These are phyloP conservation scores for Spergularia bocconei DNA, from an alignment of 148 eudicot species.

Conservation along the genomic window DNA sequence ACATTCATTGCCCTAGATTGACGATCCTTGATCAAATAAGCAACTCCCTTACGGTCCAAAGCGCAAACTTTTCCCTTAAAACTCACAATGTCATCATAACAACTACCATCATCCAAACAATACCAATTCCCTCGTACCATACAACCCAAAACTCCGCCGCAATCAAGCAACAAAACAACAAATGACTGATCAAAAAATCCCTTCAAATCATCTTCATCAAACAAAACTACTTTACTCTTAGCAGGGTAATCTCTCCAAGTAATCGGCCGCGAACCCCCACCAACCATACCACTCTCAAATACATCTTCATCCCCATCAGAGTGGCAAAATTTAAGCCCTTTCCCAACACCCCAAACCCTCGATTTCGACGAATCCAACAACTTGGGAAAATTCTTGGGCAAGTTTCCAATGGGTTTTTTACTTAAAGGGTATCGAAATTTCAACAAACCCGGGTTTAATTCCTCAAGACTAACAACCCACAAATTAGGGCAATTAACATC, in stretches of 20 bases:
- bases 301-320: slow-evolving; percentile 3
- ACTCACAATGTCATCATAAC: slow-evolving; percentile 9
- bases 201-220: background rate
- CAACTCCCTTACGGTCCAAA: background rate
- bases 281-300: background rate
- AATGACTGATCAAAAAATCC: background rate
- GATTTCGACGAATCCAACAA: background rate
- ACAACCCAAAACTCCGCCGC: background rate
- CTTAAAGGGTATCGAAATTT: background rate
- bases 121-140: background rate
- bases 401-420: background rate
- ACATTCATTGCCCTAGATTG: background rate
- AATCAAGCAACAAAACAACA: background rate
- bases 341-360: background rate
- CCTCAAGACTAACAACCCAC: background rate
- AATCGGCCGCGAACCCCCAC: background rate
- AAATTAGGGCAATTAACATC: background rate
- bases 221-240: background rate
- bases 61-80: background rate
- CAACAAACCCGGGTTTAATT: background rate
- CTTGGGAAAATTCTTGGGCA: background rate
- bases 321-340: background rate
- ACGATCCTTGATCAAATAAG: background rate
- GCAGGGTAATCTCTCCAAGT: background rate
- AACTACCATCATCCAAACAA: background rate